phyloP scores from a whole-genome alignment of 192 early-diverging fungal genomes.

The Podila epicladia region DNA sequence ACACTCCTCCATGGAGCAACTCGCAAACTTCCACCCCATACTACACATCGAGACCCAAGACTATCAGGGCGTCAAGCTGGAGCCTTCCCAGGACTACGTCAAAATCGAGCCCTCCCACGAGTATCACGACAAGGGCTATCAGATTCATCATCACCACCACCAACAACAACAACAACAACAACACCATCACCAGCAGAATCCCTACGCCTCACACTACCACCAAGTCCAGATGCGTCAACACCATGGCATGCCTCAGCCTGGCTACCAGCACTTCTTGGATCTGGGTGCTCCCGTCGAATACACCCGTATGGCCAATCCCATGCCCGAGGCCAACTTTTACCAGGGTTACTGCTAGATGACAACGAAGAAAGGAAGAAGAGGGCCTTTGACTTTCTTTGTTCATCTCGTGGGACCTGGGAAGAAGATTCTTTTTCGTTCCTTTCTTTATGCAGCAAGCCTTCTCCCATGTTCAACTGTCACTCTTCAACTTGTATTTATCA shows the following conservation, averaged over 20 bases:
- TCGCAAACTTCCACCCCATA: conserved; percentile 27
- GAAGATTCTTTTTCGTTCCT: no score
- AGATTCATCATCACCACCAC: neutral
- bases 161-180: conserved; percentile 1
- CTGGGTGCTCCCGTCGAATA: conserved; percentile 17
- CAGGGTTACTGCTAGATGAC: neutral
- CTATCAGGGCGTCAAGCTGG: neutral
- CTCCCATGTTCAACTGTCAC: neutral
- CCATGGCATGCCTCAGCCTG: conserved; percentile 4
- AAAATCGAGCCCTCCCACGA: neutral
- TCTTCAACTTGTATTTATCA: neutral
- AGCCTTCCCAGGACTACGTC: conserved; percentile 12
- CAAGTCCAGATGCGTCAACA: conserved; percentile 13
- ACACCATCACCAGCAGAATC: neutral
- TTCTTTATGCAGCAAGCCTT: no score
- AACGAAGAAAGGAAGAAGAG: no score
- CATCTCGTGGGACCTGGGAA: no score
- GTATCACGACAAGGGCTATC: neutral
- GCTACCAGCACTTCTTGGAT: conserved; percentile 23
- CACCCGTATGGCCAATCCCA: conserved; percentile 3
- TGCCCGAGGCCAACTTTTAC: neutral
- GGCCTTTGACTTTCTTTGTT: no score
- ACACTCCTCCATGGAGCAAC: conserved; percentile 17
- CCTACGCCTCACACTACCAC: conserved; percentile 9
- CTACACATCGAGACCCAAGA: conserved; percentile 13